Conservation (phyloP, 768 basidiomycete genomes). For the Agaricus bisporus region DNA sequence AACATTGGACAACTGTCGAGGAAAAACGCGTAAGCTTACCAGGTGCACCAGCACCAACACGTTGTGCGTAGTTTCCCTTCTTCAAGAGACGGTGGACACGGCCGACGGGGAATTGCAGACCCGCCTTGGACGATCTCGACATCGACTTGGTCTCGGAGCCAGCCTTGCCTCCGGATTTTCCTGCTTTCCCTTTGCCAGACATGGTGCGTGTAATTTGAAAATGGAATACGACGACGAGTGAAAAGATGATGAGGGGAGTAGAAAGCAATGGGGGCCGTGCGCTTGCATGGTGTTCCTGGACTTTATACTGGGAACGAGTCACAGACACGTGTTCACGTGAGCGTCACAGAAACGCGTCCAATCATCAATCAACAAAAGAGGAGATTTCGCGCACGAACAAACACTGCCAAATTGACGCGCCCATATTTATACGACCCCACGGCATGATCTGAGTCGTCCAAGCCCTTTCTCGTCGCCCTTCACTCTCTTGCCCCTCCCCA, state of each 20-base stretch:
- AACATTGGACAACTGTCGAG: slow-evolving; percentile 4
- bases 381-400: slow-evolving; percentile 5
- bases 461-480: slow-evolving; percentile 14
- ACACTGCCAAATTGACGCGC: slow-evolving; percentile 7
- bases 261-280: slow-evolving; percentile 16
- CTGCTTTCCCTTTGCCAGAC: slow-evolving; percentile 34
- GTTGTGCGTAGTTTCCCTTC: slow-evolving; percentile 83
- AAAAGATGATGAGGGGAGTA: slow-evolving; percentile 16
- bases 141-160: slow-evolving; percentile 57
- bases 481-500: slow-evolving; percentile 24
- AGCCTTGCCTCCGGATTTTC: slow-evolving; percentile 43
- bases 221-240: slow-evolving; percentile 12
- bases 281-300: slow-evolving; percentile 14
- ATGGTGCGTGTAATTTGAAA: slow-evolving; percentile 21
- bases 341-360: slow-evolving; percentile 4
- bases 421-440: slow-evolving; percentile 9
- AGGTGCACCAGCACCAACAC: slow-evolving; percentile 87
- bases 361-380: slow-evolving; percentile 12
- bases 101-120: slow-evolving; percentile 85
- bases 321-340: slow-evolving; percentile 15
- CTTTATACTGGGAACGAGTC: slow-evolving; percentile 29
- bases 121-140: slow-evolving; percentile 69
- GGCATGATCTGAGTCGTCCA: not conserved
- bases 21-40: slow-evolving; percentile 31
- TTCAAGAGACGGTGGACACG: slow-evolving; percentile 88